A percentile compares a stretch with the other conserved stretches of the same genome.
These are phyloP conservation scores for Babesia divergens DNA, from an alignment of 169 alveolate species.

Conservation along the genomic window DNA sequence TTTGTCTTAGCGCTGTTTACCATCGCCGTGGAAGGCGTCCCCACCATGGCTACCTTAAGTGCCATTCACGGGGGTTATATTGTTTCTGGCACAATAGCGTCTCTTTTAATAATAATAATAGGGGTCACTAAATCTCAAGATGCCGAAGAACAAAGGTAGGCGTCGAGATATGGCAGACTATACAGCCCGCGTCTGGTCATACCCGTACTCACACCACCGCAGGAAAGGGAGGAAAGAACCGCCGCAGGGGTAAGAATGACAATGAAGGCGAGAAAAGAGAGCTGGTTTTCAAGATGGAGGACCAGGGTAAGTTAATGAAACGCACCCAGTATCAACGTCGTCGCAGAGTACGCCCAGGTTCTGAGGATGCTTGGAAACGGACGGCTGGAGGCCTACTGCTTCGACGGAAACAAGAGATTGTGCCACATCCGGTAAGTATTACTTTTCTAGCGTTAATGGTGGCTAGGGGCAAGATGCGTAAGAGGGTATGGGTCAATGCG, in stretches of 20 bases:
- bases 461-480: constrained; percentile 92
- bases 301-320: constrained; percentile 79
- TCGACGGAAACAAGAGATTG: constrained; percentile 94
- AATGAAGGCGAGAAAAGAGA: constrained; percentile 92
- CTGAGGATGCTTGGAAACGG: constrained; percentile 97
- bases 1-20: background rate
- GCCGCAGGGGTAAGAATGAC: constrained; percentile 95
- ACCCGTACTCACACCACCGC: background rate
- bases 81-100: background rate
- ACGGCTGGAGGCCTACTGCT: constrained; percentile 95
- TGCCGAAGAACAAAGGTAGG: constrained; percentile 86
- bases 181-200: background rate
- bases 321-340: constrained; percentile 1
- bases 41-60: background rate
- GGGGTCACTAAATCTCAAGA: constrained; percentile 18
- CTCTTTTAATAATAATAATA: background rate
- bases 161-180: background rate
- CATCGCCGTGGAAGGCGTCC: background rate
- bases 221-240: constrained; percentile 98
- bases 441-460: background rate
- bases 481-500: constrained; percentile 97
- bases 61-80: background rate
- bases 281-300: constrained; percentile 93
- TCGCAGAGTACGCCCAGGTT: constrained; percentile 92
- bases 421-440: constrained; percentile 90